Evolutionary conservation across 2,329 filamentous ascomycete genomes (phyloP).

Genomic region (Chrysoporthe austroafricana): DNA sequence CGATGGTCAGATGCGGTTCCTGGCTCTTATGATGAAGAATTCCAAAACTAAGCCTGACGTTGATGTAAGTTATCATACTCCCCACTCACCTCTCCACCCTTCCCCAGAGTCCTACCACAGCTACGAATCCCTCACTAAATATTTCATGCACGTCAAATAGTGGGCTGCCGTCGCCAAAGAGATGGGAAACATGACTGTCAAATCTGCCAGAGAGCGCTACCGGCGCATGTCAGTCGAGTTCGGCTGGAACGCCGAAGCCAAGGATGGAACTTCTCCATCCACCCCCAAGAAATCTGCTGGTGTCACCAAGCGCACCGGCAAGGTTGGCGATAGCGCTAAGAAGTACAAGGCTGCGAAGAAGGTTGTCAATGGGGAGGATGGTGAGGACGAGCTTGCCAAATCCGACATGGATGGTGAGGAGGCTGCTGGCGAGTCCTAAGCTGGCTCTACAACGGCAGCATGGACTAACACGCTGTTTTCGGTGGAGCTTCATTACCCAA

Average conservation of each 20-base stretch:
- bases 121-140: background rate
- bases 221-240: constrained; percentile 28
- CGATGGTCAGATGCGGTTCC: constrained; percentile 26
- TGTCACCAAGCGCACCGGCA: constrained; percentile 21
- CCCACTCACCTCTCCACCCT: no score
- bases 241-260: constrained; percentile 6
- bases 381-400: background rate
- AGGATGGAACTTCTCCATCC: background rate
- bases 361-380: background rate
- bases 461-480: background rate
- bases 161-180: constrained; percentile 27
- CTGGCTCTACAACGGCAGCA: background rate
- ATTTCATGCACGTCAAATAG: background rate
- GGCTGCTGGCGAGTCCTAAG: background rate
- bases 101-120: background rate
- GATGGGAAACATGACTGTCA: constrained; percentile 17
- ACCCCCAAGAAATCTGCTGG: constrained; percentile 19
- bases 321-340: constrained; percentile 14
- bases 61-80: constrained; percentile 18
- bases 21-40: constrained; percentile 24
- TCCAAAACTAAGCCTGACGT: constrained; percentile 29
- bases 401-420: constrained; percentile 1
- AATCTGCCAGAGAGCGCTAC: constrained; percentile 30
- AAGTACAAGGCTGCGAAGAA: constrained; percentile 4
- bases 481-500: no score